A percentile compares a stretch with the other conserved stretches of the same genome.
Evolutionary conservation across 2,329 filamentous ascomycete genomes (phyloP).

Genomic region (Aspergillus aculeatus): DNA sequence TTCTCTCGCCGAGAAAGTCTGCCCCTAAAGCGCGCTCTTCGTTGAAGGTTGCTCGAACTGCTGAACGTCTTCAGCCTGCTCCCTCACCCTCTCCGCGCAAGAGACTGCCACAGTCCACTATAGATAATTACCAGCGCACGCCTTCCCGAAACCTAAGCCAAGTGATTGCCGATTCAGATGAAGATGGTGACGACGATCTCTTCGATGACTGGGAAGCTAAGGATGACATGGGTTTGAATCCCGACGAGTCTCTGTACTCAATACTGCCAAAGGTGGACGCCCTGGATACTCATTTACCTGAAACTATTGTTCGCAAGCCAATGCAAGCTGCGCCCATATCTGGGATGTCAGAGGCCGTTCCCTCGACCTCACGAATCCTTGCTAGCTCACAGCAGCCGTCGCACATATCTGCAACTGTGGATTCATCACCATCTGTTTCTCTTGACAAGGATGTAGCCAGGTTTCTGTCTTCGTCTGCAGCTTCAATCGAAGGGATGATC

Average conservation of each 20-base stretch:
- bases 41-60: conserved; percentile 11
- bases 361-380: neutral
- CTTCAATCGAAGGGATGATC: conserved; percentile 28
- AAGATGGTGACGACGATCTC: conserved; percentile 28
- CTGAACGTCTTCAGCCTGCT: conserved; percentile 1
- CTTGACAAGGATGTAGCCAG: conserved; percentile 27
- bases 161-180: conserved; percentile 39
- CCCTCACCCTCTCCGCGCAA: neutral
- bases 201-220: conserved; percentile 28
- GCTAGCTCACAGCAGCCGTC: conserved; percentile 15
- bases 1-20: conserved; percentile 34
- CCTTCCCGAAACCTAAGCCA: conserved; percentile 9
- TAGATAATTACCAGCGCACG: neutral
- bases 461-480: conserved; percentile 32
- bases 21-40: conserved; percentile 26
- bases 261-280: conserved; percentile 26
- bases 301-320: conserved; percentile 1
- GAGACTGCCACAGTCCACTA: neutral
- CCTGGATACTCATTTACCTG: conserved; percentile 7
- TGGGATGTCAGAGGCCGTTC: neutral
- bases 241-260: conserved; percentile 31
- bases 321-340: conserved; percentile 2
- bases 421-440: conserved; percentile 13
- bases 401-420: conserved; percentile 7
- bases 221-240: conserved; percentile 22